Evolutionary conservation across 2,329 filamentous ascomycete genomes (phyloP).

Genomic region (Sporothrix euskadiensis): DNA sequence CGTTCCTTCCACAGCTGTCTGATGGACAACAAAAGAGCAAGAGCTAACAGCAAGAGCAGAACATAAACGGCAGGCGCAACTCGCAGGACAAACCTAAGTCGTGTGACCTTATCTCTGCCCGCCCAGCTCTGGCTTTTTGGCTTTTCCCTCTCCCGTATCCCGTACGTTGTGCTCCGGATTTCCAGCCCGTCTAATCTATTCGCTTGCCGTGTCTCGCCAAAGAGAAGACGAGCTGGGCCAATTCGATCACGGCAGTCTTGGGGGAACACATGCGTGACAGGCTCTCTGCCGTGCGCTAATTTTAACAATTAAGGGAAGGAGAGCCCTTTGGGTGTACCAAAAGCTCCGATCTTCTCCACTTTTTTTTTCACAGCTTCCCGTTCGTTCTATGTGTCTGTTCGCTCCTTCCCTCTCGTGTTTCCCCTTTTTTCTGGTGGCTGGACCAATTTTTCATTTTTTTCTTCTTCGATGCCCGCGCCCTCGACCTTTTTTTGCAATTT

Average conservation of each 20-base stretch:
- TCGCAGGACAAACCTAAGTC: not conserved
- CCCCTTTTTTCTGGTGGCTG: constrained; percentile 8
- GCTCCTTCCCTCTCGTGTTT: constrained; percentile 9
- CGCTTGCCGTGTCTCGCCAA: constrained; percentile 19
- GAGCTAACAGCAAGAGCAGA: too few relatives aligned
- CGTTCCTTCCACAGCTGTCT: not conserved
- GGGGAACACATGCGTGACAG: not conserved
- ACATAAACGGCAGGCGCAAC: not conserved
- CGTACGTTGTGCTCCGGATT: constrained; percentile 2
- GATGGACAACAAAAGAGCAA: too few relatives aligned
- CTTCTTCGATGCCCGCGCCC: not conserved
- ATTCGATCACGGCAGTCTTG: not conserved
- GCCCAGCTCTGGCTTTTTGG: not conserved
- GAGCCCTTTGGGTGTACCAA: not conserved
- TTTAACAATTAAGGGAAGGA: not conserved
- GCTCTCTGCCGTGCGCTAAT: constrained; percentile 19
- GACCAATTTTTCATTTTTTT: constrained; percentile 4
- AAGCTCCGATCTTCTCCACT: not conserved
- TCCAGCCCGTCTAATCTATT: not conserved
- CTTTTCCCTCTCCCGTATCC: not conserved
- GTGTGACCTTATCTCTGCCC: constrained; percentile 10
- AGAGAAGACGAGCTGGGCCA: not conserved
- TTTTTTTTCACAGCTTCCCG: not conserved
- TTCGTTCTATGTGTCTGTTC: not conserved
- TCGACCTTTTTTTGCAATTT: constrained; percentile 4